phyloP scores from a whole-genome alignment of 2,329 filamentous ascomycete genomes.

The Piedraia hortae region DNA sequence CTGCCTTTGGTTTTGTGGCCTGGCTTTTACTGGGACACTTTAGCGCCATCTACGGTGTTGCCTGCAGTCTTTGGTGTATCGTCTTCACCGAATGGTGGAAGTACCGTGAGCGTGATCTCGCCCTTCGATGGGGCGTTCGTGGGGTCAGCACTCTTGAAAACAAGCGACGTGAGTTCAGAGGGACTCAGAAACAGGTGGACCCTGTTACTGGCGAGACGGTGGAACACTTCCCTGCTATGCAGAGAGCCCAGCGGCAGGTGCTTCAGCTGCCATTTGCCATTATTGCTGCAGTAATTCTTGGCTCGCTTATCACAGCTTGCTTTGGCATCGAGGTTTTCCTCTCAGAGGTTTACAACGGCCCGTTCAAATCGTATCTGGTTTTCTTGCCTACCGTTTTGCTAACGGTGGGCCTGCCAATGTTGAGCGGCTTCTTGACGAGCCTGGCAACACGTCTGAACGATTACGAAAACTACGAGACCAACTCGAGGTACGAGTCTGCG shows the following conservation, averaged over 20 bases:
- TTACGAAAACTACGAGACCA: slow-evolving; percentile 77
- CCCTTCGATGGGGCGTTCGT: slow-evolving; percentile 66
- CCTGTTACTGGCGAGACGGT: slow-evolving; percentile 56
- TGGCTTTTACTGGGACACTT: slow-evolving; percentile 71
- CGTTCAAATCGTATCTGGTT: slow-evolving; percentile 59
- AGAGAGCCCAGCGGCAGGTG: slow-evolving; percentile 48
- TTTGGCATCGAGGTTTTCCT: slow-evolving; percentile 93
- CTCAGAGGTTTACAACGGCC: slow-evolving; percentile 73
- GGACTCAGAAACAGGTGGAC: slow-evolving; percentile 51
- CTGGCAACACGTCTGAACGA: slow-evolving; percentile 54
- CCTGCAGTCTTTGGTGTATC: slow-evolving; percentile 63
- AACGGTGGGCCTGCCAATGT: slow-evolving; percentile 52
- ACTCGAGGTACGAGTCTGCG: slow-evolving; percentile 56
- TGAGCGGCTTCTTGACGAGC: slow-evolving; percentile 45
- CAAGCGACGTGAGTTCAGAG: slow-evolving; percentile 48
- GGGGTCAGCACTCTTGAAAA: slow-evolving; percentile 60
- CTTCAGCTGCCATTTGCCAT: slow-evolving; percentile 67
- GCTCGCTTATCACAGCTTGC: slow-evolving; percentile 56
- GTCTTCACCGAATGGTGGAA: slow-evolving; percentile 93
- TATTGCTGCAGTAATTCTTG: slow-evolving; percentile 41
- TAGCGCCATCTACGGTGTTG: slow-evolving; percentile 51
- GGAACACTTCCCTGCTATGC: slow-evolving; percentile 46
- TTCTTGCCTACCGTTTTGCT: slow-evolving; percentile 75
- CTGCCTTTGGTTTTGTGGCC: slow-evolving; percentile 44
- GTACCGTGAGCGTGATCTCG: slow-evolving; percentile 65